phyloP scores from a whole-genome alignment of 1,284 basidiomycete genomes.

The Singerocomus inundabilis region DNA sequence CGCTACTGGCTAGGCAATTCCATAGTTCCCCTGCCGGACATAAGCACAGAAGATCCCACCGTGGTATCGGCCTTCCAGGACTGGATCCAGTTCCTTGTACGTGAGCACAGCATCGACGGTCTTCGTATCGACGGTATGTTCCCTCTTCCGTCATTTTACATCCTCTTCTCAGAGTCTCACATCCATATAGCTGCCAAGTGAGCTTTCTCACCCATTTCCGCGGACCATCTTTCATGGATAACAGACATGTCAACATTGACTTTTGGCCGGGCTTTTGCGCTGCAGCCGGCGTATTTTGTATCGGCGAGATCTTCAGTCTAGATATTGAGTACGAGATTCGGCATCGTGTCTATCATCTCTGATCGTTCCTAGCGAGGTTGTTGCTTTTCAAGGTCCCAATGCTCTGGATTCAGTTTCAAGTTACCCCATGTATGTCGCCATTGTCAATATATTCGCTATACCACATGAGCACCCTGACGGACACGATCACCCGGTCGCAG shows the following conservation, averaged over 20 bases:
- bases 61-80: constrained; percentile 54
- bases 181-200: constrained; percentile 55
- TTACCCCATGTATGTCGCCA: constrained; percentile 70
- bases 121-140: constrained; percentile 69
- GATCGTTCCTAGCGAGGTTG: constrained; percentile 29
- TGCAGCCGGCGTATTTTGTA: constrained; percentile 77
- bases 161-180: constrained; percentile 3
- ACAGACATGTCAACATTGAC: constrained; percentile 59
- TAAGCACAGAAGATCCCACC: constrained; percentile 66
- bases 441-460: constrained; percentile 61
- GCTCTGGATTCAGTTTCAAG: constrained; percentile 65
- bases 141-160: not conserved
- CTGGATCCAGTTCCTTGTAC: constrained; percentile 60
- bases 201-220: constrained; percentile 13
- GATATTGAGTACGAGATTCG: constrained; percentile 49
- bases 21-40: constrained; percentile 59
- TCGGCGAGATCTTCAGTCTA: constrained; percentile 73
- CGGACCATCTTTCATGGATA: constrained; percentile 1
- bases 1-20: constrained; percentile 75
- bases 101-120: constrained; percentile 59
- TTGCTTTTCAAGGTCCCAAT: constrained; percentile 45
- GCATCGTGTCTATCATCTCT: constrained; percentile 2
- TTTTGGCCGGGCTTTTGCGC: constrained; percentile 73
- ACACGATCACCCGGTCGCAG: constrained; percentile 53
- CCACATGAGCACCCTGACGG: constrained; percentile 62